These are phyloP conservation scores for Sphagnum tenellum DNA, from an alignment of 225 moss, liverwort and hornwort species.

Conservation along the genomic window DNA sequence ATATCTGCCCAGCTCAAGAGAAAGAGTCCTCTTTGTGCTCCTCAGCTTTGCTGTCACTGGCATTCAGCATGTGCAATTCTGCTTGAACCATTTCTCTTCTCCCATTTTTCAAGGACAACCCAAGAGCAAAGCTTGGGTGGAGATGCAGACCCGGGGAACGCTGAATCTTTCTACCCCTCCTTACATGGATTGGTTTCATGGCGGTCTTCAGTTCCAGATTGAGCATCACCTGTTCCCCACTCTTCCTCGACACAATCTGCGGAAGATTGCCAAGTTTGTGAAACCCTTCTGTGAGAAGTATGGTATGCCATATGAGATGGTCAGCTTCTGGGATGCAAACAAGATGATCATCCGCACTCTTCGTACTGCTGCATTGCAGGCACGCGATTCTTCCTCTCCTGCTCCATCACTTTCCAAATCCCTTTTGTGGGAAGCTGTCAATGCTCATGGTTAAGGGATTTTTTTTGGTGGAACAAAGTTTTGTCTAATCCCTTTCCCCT, in stretches of 20 bases:
- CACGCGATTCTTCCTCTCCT: conserved; percentile 62
- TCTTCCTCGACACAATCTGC: conserved; percentile 83
- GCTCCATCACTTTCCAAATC: conserved; percentile 67
- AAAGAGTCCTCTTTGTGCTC: conserved; percentile 63
- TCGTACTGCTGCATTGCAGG: conserved; percentile 76
- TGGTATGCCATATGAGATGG: conserved; percentile 77
- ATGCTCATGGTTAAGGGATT: conserved; percentile 53
- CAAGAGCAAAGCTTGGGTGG: conserved; percentile 84
- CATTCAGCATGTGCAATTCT: conserved; percentile 95
- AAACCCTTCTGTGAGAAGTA: conserved; percentile 76
- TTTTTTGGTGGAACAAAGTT: too few species aligned
- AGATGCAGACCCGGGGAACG: conserved; percentile 69
- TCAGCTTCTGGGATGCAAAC: conserved; percentile 90
- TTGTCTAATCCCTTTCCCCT: too few species aligned
- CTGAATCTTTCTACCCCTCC: conserved; percentile 78
- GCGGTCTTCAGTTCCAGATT: conserved; percentile 97
- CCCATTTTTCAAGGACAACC: conserved; percentile 81
- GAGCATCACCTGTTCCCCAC: conserved; percentile 97
- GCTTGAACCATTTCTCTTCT: conserved; percentile 92
- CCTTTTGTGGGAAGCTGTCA: conserved; percentile 85
- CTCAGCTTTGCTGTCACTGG: conserved; percentile 79
- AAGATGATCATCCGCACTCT: conserved; percentile 74
- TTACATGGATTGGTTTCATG: conserved; percentile 98
- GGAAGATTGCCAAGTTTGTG: conserved; percentile 79
- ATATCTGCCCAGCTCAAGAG: conserved; percentile 29